Evolutionary conservation across 352 stramenopile genomes (phyloP).

Genomic region (Pythium vanterpoolii): DNA sequence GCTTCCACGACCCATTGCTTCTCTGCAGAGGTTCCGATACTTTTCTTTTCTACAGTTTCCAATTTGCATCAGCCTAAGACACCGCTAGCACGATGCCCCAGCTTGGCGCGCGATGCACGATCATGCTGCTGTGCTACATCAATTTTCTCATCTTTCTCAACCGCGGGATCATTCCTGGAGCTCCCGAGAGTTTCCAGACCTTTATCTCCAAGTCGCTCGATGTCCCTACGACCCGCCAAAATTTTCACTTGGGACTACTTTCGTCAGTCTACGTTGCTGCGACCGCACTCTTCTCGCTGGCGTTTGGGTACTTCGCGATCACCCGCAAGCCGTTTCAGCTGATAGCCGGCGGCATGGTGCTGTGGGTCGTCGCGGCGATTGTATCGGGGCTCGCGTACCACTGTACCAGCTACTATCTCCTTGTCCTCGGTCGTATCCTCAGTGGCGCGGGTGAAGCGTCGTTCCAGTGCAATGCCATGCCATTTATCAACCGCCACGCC

Average conservation of each 20-base stretch:
- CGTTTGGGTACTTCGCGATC: constrained; percentile 90
- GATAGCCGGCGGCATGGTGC: constrained; percentile 80
- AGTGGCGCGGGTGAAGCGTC: constrained; percentile 90
- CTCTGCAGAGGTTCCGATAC: background rate
- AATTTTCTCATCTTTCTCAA: constrained; percentile 96
- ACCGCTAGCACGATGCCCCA: no score
- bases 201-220: constrained; percentile 86
- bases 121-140: constrained; percentile 86
- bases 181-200: constrained; percentile 88
- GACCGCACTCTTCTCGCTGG: constrained; percentile 87
- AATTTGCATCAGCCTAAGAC: background rate
- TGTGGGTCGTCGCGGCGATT: constrained; percentile 78
- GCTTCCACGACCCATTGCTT: no score
- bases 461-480: constrained; percentile 89
- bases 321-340: constrained; percentile 86
- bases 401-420: constrained; percentile 83
- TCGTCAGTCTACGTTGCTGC: constrained; percentile 91
- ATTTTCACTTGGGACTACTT: constrained; percentile 84
- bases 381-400: constrained; percentile 75
- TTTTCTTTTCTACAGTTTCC: background rate
- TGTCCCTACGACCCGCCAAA: constrained; percentile 52
- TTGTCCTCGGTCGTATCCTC: constrained; percentile 85
- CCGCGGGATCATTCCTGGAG: constrained; percentile 93
- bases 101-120: constrained; percentile 35
- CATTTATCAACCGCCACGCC: constrained; percentile 91